These are phyloP conservation scores for Hericium rajendrae DNA, from an alignment of 768 basidiomycete species.

Conservation along the genomic window DNA sequence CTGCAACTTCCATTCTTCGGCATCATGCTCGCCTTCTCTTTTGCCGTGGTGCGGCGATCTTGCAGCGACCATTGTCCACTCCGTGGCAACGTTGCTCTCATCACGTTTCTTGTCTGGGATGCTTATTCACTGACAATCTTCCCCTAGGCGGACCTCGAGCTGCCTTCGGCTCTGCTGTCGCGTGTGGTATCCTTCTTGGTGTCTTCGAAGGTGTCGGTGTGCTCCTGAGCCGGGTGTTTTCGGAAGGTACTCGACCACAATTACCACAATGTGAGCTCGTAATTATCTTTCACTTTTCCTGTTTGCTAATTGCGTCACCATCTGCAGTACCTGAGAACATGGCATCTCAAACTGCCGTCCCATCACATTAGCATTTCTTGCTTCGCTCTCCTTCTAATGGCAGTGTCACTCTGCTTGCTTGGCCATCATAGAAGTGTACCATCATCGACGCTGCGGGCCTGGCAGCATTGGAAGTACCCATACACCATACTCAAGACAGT, in stretches of 20 bases:
- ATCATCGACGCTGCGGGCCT: no score
- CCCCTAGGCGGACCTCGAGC: constrained; percentile 80
- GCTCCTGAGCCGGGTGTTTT: constrained; percentile 79
- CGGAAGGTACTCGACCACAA: constrained; percentile 72
- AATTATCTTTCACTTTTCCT: neutral
- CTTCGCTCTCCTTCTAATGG: no score
- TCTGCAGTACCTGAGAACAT: neutral
- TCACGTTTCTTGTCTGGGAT: neutral
- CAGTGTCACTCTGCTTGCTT: no score
- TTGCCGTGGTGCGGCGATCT: no score
- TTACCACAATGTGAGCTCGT: constrained; percentile 51
- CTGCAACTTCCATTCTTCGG: neutral
- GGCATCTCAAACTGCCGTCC: neutral
- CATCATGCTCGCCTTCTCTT: neutral
- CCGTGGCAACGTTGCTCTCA: neutral
- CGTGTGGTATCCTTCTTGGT: constrained; percentile 92
- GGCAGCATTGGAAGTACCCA: no score
- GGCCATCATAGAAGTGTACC: no score
- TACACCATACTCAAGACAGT: no score
- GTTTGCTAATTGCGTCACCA: neutral
- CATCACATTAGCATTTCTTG: no score
- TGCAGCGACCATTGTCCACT: neutral
- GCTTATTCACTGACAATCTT: neutral
- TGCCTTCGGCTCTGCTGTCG: constrained; percentile 86
- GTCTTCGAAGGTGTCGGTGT: constrained; percentile 95